Evolutionary conservation across 495 filamentous ascomycete species (phyloP).

Genomic region (Penicillium antarcticum): DNA sequence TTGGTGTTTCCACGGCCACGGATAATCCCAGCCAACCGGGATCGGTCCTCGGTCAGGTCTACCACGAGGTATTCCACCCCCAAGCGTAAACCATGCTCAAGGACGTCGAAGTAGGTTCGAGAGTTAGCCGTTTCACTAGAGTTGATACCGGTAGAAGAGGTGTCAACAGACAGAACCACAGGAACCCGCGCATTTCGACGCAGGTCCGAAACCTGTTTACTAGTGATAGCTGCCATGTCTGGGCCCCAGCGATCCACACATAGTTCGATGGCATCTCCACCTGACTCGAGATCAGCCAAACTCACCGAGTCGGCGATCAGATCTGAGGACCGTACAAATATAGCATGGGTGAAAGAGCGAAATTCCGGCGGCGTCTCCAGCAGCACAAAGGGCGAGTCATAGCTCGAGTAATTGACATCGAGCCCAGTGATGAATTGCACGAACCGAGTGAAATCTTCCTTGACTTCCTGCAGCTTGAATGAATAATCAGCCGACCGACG

Average conservation of each 20-base stretch:
- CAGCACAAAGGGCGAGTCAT: slow-evolving; percentile 71
- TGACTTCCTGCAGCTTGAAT: slow-evolving; percentile 67
- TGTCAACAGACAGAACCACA: slow-evolving; percentile 66
- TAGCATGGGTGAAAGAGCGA: slow-evolving; percentile 62
- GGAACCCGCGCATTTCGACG: slow-evolving; percentile 60
- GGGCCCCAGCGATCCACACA: slow-evolving; percentile 62
- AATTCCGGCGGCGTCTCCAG: slow-evolving; percentile 64
- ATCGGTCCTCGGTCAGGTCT: slow-evolving; percentile 53
- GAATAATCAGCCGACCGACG: slow-evolving; percentile 52
- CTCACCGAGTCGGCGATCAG: slow-evolving; percentile 52
- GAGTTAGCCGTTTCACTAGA: slow-evolving; percentile 16
- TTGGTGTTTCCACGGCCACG: slow-evolving; percentile 63
- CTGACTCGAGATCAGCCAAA: slow-evolving; percentile 62
- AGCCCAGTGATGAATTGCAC: slow-evolving; percentile 62
- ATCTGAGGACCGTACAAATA: slow-evolving; percentile 61
- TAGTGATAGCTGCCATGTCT: slow-evolving; percentile 40
- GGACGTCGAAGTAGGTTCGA: slow-evolving; percentile 38
- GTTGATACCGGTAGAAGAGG: slow-evolving; percentile 38
- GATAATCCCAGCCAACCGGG: slow-evolving; percentile 41
- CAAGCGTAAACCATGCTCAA: slow-evolving; percentile 67
- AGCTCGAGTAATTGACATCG: slow-evolving; percentile 49
- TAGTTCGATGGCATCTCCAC: slow-evolving; percentile 69
- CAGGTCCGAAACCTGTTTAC: slow-evolving; percentile 44
- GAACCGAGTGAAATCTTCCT: slow-evolving; percentile 71
- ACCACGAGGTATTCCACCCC: slow-evolving; percentile 71